phyloP scores from a whole-genome alignment of 139 green algal species.

The Picochlorum sp. region DNA sequence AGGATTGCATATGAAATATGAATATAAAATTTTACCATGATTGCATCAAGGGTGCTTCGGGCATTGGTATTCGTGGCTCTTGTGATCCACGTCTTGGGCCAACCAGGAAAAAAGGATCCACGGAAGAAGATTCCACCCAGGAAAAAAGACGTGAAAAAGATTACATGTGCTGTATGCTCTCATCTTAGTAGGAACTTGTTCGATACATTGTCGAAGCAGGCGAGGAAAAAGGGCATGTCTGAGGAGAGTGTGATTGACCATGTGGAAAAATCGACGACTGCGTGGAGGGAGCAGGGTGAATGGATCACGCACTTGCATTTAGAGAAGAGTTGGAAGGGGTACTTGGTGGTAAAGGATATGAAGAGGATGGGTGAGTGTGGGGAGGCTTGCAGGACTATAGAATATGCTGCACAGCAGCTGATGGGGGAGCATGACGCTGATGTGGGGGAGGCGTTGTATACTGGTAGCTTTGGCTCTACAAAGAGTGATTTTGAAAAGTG shows the following conservation, averaged over 20 bases:
- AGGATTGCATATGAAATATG: too few relatives aligned
- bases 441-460: slow-evolving; percentile 43
- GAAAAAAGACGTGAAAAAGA: slow-evolving; percentile 24
- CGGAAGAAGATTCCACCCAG: slow-evolving; percentile 7
- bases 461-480: slow-evolving; percentile 12
- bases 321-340: slow-evolving; percentile 35
- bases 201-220: slow-evolving; percentile 8
- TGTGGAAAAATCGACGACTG: slow-evolving; percentile 62
- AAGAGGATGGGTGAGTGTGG: slow-evolving; percentile 39
- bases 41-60: neutral
- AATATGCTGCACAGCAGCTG: slow-evolving; percentile 52
- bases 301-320: slow-evolving; percentile 73
- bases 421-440: slow-evolving; percentile 61
- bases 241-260: slow-evolving; percentile 46
- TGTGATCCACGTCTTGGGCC: neutral
- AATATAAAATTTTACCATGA: neutral
- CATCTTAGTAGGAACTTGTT: slow-evolving; percentile 35
- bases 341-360: slow-evolving; percentile 23
- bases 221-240: neutral
- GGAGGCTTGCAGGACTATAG: slow-evolving; percentile 69
- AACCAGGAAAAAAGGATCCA: neutral
- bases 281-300: slow-evolving; percentile 49
- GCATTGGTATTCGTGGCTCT: neutral
- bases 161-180: slow-evolving; percentile 43
- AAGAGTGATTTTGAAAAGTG: slow-evolving; percentile 42